phyloP scores from a whole-genome alignment of 2,329 filamentous ascomycete species.

The Mollisiaceae sp. region DNA sequence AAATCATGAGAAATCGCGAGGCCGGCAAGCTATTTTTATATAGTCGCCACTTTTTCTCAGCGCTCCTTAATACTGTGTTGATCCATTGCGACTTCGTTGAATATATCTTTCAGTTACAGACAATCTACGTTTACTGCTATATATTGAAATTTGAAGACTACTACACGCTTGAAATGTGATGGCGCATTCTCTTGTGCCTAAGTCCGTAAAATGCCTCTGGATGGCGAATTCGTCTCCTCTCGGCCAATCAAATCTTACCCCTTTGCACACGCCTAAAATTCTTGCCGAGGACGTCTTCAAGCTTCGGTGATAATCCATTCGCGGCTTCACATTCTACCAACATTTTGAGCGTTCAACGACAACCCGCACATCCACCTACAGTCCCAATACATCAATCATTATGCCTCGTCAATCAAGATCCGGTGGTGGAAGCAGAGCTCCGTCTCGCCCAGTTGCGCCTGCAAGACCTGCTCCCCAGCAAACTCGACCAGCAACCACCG shows the following conservation, averaged over 20 bases:
- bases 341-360: constrained; percentile 8
- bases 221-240: constrained; percentile 25
- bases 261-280: not conserved
- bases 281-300: constrained; percentile 3
- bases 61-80: not conserved
- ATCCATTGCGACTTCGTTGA: not conserved
- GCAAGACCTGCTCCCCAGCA: constrained; percentile 64
- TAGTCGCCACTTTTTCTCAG: no score
- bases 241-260: constrained; percentile 27
- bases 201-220: constrained; percentile 6
- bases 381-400: constrained; percentile 39
- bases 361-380: constrained; percentile 14
- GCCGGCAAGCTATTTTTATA: no score
- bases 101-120: not conserved
- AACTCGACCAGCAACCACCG: constrained; percentile 72
- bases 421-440: constrained; percentile 60
- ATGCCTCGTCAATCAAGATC: constrained; percentile 83
- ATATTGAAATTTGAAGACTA: not conserved
- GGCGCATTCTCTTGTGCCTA: not conserved
- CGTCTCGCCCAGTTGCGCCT: constrained; percentile 68
- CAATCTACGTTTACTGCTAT: not conserved
- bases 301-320: constrained; percentile 14
- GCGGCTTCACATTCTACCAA: constrained; percentile 15
- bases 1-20: not conserved
- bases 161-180: not conserved